Evolutionary conservation across 2,329 filamentous ascomycete species (phyloP).

Genomic region (Cytospora schulzeri): DNA sequence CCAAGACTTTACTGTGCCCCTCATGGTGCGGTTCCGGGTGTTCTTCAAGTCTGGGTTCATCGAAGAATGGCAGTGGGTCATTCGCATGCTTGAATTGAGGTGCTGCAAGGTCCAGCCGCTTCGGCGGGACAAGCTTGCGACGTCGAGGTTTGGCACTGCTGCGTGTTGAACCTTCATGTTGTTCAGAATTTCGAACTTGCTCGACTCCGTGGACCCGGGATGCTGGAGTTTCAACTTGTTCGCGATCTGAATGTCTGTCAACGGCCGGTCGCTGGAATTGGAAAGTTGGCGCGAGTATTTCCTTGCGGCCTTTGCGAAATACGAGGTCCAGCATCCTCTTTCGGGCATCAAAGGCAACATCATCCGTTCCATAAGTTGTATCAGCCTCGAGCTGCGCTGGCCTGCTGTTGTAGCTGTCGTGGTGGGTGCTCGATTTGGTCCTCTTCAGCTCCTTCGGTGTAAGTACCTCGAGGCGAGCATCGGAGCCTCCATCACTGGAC

Average conservation of each 20-base stretch:
- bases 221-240: conserved; percentile 27
- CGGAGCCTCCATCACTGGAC: conserved; percentile 23
- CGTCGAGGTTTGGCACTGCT: conserved; percentile 37
- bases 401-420: conserved; percentile 32
- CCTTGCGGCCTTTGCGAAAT: conserved; percentile 47
- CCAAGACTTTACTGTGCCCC: conserved; percentile 46
- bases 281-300: conserved; percentile 25
- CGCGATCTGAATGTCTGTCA: not conserved
- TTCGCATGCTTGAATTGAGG: conserved; percentile 56
- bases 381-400: conserved; percentile 61
- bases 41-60: conserved; percentile 30
- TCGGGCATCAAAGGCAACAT: conserved; percentile 48
- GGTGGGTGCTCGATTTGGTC: not conserved
- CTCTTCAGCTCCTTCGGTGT: not conserved
- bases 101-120: conserved; percentile 50
- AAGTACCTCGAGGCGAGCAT: not conserved
- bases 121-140: conserved; percentile 49
- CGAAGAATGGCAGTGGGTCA: conserved; percentile 49
- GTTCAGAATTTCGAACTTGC: not conserved
- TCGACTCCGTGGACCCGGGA: not conserved
- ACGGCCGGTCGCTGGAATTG: conserved; percentile 6
- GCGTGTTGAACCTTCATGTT: conserved; percentile 17
- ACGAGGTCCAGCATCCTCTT: conserved; percentile 59
- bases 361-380: conserved; percentile 38
- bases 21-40: conserved; percentile 29